These are phyloP conservation scores for Incumbomyces lentus DNA, from an alignment of 2,329 filamentous ascomycete genomes.

Conservation along the genomic window DNA sequence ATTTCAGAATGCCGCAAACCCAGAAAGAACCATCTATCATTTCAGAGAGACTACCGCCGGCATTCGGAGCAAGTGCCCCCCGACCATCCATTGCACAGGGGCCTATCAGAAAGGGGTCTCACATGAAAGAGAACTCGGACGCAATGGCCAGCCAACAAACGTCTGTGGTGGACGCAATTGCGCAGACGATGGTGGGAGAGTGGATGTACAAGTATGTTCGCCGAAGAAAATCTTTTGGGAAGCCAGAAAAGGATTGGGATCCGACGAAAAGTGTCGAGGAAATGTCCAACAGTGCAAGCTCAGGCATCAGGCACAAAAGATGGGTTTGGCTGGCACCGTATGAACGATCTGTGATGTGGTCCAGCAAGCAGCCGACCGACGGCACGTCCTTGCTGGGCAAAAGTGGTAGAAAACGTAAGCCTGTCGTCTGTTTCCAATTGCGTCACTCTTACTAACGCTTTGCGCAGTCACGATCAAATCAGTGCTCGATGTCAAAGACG, in stretches of 20 bases:
- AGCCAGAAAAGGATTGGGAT: slow-evolving; percentile 51
- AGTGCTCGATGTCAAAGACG: slow-evolving; percentile 91
- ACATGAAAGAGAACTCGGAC: slow-evolving; percentile 39
- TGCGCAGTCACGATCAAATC: slow-evolving; percentile 78
- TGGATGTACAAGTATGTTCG: slow-evolving; percentile 42
- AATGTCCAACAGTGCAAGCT: slow-evolving; percentile 57
- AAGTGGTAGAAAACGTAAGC: slow-evolving; percentile 85
- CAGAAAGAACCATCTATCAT: not conserved
- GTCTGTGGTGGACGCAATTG: slow-evolving; percentile 88
- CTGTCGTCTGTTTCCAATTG: slow-evolving; percentile 8
- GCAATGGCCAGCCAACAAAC: slow-evolving; percentile 56
- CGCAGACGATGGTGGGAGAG: slow-evolving; percentile 95
- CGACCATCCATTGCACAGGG: slow-evolving; percentile 21
- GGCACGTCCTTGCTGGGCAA: slow-evolving; percentile 86
- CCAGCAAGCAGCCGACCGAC: slow-evolving; percentile 87
- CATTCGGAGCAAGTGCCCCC: slow-evolving; percentile 18
- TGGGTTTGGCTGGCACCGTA: slow-evolving; percentile 99
- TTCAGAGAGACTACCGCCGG: not conserved
- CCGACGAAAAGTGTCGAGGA: slow-evolving; percentile 51
- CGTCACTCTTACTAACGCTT: slow-evolving; percentile 24
- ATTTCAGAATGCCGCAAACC: slow-evolving; percentile 24
- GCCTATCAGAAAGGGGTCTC: slow-evolving; percentile 37
- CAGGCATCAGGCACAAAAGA: slow-evolving; percentile 69
- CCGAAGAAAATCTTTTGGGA: slow-evolving; percentile 74
- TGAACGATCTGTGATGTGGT: slow-evolving; percentile 93